A percentile compares a stretch with the other conserved stretches of the same genome.
These are phyloP conservation scores for Lasiodiplodia gonubiensis DNA, from an alignment of 2,329 filamentous ascomycete genomes.

Conservation along the genomic window DNA sequence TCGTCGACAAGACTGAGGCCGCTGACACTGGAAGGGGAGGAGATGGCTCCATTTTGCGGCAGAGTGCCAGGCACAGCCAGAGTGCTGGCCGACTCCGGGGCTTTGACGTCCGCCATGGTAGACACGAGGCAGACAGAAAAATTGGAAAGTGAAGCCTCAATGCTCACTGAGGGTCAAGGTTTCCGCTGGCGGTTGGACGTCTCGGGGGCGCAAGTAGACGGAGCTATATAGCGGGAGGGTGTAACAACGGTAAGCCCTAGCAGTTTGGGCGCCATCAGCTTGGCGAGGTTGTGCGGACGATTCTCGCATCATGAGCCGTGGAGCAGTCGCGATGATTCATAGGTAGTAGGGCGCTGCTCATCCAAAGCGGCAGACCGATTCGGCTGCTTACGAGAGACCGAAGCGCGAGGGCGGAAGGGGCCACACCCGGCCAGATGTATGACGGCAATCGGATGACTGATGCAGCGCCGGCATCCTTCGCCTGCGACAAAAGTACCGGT, in stretches of 20 bases:
- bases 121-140: not conserved
- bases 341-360: not conserved
- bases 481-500: not conserved
- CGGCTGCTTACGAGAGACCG: constrained; percentile 18
- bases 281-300: not conserved
- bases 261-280: not conserved
- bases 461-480: not conserved
- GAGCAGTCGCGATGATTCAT: constrained; percentile 2
- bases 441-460: constrained; percentile 6
- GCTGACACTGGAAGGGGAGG: constrained; percentile 10
- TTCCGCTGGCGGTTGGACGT: not conserved
- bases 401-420: not conserved
- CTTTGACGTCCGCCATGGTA: constrained; percentile 20
- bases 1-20: constrained; percentile 19
- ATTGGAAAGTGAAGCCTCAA: not conserved
- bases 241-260: not conserved
- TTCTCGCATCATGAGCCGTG: not conserved
- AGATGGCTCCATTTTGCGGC: constrained; percentile 1
- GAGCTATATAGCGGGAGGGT: constrained; percentile 6
- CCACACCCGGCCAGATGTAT: not conserved
- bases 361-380: not conserved
- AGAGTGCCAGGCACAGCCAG: constrained; percentile 11
- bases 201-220: not conserved
- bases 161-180: not conserved
- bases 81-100: constrained; percentile 3